These are phyloP conservation scores for Cajanus cajan DNA, from an alignment of 306 rosid species.

Conservation along the genomic window DNA sequence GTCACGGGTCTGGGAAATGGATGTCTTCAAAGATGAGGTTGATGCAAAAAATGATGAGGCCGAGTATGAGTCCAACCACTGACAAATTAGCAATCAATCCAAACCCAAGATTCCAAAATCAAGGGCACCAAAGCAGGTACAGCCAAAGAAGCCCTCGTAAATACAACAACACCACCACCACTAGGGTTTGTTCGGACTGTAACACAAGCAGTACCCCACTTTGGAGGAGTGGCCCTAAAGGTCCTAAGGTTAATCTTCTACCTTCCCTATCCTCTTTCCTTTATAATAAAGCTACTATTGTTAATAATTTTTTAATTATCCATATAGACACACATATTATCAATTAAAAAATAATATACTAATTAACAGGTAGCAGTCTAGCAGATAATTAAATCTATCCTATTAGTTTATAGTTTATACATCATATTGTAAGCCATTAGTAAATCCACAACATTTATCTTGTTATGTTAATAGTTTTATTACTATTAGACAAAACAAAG, in stretches of 20 bases:
- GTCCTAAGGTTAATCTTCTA: conserved; percentile 71
- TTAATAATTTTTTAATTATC: neutral
- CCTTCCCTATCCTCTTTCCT: neutral
- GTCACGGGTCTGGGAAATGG: conserved; percentile 55
- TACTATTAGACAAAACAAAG: neutral
- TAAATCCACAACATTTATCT: neutral
- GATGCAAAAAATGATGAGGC: conserved; percentile 60
- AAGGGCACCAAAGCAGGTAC: conserved; percentile 20
- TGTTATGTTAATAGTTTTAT: neutral
- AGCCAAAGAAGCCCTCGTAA: conserved; percentile 36
- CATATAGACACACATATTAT: neutral
- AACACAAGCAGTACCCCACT: conserved; percentile 81
- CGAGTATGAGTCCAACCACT: neutral
- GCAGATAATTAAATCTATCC: neutral
- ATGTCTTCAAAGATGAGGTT: conserved; percentile 77
- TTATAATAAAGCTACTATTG: neutral
- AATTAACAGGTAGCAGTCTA: neutral
- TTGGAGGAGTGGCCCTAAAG: conserved; percentile 95
- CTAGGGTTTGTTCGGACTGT: conserved; percentile 90
- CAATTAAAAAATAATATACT: neutral
- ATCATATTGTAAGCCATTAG: neutral
- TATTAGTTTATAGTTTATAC: neutral
- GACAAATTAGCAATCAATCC: conserved; percentile 23
- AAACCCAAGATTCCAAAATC: conserved; percentile 27
- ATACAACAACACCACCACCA: neutral